These are phyloP conservation scores for Zygoascus ofunaensis DNA, from an alignment of 805 yeast genomes.

Conservation along the genomic window DNA sequence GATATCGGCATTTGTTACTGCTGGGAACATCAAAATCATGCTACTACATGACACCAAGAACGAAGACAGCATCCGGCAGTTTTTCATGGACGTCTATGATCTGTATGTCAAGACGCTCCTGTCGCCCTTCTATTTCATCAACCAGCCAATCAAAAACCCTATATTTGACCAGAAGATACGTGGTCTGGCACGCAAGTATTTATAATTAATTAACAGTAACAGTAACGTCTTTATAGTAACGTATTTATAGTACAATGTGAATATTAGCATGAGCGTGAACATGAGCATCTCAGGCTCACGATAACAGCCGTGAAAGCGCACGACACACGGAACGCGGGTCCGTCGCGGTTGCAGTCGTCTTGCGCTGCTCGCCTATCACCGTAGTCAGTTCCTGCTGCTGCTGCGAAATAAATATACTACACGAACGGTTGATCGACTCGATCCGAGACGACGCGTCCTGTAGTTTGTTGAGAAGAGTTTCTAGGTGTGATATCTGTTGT, in stretches of 20 bases:
- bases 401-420: slow-evolving; percentile 15
- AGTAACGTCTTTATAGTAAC: not conserved
- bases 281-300: not conserved
- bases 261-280: too few species aligned
- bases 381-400: slow-evolving; percentile 11
- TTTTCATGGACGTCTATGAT: slow-evolving; percentile 79
- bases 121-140: slow-evolving; percentile 76
- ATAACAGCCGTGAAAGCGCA: not conserved
- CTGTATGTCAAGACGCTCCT: slow-evolving; percentile 75
- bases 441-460: slow-evolving; percentile 20
- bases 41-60: slow-evolving; percentile 54
- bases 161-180: slow-evolving; percentile 70
- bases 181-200: slow-evolving; percentile 62
- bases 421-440: slow-evolving; percentile 15
- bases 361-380: not conserved
- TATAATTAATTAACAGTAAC: slow-evolving; percentile 29
- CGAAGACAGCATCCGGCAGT: slow-evolving; percentile 73
- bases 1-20: slow-evolving; percentile 80
- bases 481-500: slow-evolving; percentile 11
- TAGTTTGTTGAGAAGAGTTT: slow-evolving; percentile 1
- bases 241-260: too few species aligned
- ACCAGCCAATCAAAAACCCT: slow-evolving; percentile 63
- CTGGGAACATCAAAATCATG: slow-evolving; percentile 76
- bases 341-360: too few species aligned
- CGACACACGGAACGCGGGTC: too few species aligned